Evolutionary conservation across 306 rosid genomes (phyloP).

Genomic region (Castanopsis chinensis): DNA sequence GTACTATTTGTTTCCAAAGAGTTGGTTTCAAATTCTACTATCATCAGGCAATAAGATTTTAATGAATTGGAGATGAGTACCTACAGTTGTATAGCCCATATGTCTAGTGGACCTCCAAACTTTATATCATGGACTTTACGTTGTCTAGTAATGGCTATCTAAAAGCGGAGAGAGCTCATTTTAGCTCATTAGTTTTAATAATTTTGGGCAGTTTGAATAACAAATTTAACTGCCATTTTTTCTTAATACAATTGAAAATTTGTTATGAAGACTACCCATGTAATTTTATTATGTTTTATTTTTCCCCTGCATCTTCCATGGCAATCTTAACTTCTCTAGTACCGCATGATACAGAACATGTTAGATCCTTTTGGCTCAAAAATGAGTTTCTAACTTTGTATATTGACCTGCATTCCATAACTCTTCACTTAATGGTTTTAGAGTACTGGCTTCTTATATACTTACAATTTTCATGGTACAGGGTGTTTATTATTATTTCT

Average conservation of each 20-base stretch:
- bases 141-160: too few relatives aligned
- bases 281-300: background rate
- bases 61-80: too few relatives aligned
- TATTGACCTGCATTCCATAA: background rate
- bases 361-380: background rate
- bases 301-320: background rate
- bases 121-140: too few relatives aligned
- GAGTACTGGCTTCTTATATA: conserved; percentile 43
- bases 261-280: background rate
- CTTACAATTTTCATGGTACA: conserved; percentile 57
- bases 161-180: too few relatives aligned
- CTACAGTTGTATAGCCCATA: too few relatives aligned
- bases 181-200: too few relatives aligned
- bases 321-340: background rate
- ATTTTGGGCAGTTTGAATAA: too few relatives aligned
- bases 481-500: conserved; percentile 99
- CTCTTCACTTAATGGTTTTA: conserved; percentile 8
- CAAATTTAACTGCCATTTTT: background rate
- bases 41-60: too few relatives aligned
- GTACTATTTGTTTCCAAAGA: too few relatives aligned
- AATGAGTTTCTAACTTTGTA: background rate
- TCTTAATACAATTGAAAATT: background rate
- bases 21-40: too few relatives aligned
- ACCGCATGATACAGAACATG: background rate
- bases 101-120: too few relatives aligned